Evolutionary conservation across 2,329 filamentous ascomycete genomes (phyloP), one percentile per base, ranked within the genome.

Genomic region (Byssothecium circinans): DNA sequence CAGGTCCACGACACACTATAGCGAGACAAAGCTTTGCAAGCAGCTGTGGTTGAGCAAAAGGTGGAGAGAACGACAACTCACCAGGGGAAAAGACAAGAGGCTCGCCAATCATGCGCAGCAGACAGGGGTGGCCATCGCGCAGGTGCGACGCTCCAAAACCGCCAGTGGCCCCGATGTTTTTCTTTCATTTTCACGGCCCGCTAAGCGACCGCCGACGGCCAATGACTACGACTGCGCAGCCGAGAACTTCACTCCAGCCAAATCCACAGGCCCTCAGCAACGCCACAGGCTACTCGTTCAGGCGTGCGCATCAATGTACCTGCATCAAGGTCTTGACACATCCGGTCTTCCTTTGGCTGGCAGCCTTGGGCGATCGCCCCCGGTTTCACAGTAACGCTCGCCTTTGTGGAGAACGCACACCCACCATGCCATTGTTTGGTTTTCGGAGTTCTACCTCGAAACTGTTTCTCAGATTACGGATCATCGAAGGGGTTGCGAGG

Each of bases 91-190:
- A 30, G n/a, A 50, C 35, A 37, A 10, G 49, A 42, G 50, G 52
- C 36, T 50, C 48, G 53, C 67, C 67, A 69, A 69, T 68, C 44
- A 58, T 53, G 33, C 50, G 34, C 14, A 29, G 18, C 19, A 14
- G 12, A 44, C 65, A 57, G 52, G 58, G 62, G 44, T 58, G 32
- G 12, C 23, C 1, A 15, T 19, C 33, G 29, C 32, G 25, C 52
- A 65, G 39, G 47, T 68, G 62, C 63, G 65, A 68, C 65, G 50
- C 30, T 51, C 41, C 59, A 58, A 67, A 60, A 65, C 65, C 57
- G n/a, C 27, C 48, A 62, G 57, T 58, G 60, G 60, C 45, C 41
- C 50, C 50, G 53, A 54, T 25, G 23, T 43, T 50, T 52, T 58
- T n/a, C n/a, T n/a, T n/a, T n/a, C n/a, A n/a, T n/a, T n/a, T 37